Evolutionary conservation across 148 eudicot species (phyloP).

Genomic region (Talinum fruticosum): DNA sequence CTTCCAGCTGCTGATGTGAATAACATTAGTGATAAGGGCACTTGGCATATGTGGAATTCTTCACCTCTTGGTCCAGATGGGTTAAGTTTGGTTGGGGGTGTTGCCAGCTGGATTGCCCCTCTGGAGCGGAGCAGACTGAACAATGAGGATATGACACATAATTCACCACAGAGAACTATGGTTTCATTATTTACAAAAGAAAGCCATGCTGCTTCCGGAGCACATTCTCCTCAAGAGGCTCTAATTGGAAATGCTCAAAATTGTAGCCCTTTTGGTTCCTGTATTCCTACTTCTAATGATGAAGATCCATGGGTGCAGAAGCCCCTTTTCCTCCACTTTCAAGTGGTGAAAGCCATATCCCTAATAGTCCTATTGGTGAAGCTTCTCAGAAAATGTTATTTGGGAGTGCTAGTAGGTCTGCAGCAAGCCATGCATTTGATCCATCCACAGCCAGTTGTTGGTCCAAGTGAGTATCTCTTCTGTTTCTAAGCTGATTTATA

Average conservation of each 20-base stretch:
- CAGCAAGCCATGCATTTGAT: slow-evolving; percentile 45
- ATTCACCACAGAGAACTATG: slow-evolving; percentile 60
- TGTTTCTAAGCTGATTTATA: slow-evolving; percentile 6
- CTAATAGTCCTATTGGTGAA: slow-evolving; percentile 45
- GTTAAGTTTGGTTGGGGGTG: slow-evolving; percentile 54
- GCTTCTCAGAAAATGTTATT: slow-evolving; percentile 41
- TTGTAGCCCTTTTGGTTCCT: slow-evolving; percentile 40
- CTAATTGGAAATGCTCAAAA: slow-evolving; percentile 44
- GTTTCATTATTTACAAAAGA: slow-evolving; percentile 75
- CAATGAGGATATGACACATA: slow-evolving; percentile 46
- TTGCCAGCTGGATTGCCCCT: slow-evolving; percentile 58
- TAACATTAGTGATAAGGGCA: slow-evolving; percentile 47
- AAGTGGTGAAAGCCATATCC: slow-evolving; percentile 40
- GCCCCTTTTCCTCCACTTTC: slow-evolving; percentile 40
- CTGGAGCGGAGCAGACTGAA: slow-evolving; percentile 51
- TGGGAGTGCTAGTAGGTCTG: slow-evolving; percentile 51
- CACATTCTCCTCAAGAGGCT: slow-evolving; percentile 45
- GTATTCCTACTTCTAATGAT: slow-evolving; percentile 40
- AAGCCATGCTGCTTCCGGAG: slow-evolving; percentile 43
- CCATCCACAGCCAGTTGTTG: slow-evolving; percentile 53
- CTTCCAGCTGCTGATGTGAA: slow-evolving; percentile 36
- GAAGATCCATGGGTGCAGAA: slow-evolving; percentile 74
- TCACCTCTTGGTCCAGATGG: slow-evolving; percentile 80
- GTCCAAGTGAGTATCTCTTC: slow-evolving; percentile 71
- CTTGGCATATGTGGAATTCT: slow-evolving; percentile 96